phyloP scores from a whole-genome alignment of 768 basidiomycete genomes.

The Lentinula raphanica region DNA sequence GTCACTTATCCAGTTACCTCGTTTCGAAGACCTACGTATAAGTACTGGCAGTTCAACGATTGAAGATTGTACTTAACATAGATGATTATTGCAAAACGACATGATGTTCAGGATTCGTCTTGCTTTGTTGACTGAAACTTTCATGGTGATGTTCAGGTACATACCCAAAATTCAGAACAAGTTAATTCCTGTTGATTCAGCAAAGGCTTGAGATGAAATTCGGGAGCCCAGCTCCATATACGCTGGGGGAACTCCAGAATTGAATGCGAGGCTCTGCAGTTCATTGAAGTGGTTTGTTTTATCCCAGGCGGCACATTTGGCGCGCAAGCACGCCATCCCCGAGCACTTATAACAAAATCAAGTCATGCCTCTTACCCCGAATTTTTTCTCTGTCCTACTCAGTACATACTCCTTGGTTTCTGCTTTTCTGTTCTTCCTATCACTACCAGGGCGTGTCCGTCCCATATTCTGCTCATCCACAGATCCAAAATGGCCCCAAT shows the following conservation, averaged over 20 bases:
- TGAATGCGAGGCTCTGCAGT: background rate
- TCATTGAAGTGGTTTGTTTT: too few relatives aligned
- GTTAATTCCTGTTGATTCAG: too few relatives aligned
- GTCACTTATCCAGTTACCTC: too few relatives aligned
- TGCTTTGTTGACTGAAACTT: too few relatives aligned
- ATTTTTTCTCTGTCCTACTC: background rate
- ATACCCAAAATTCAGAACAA: background rate
- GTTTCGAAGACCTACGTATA: too few relatives aligned
- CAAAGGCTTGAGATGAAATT: background rate
- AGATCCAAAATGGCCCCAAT: slow-evolving; percentile 27
- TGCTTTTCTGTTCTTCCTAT: background rate
- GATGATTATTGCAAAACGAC: too few relatives aligned
- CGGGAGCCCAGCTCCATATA: background rate
- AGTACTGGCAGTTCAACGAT: too few relatives aligned
- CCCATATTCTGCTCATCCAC: background rate
- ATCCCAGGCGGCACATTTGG: background rate
- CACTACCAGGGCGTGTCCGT: background rate
- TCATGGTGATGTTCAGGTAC: background rate
- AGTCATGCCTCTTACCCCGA: background rate
- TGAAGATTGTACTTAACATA: too few relatives aligned
- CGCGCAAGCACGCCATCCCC: background rate
- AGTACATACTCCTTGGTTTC: background rate
- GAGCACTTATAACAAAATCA: background rate
- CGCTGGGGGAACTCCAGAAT: background rate
- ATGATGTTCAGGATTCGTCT: too few relatives aligned